Base-by-base conservation (phyloP, 2,329 filamentous ascomycete genomes). In the Pleomassaria siparia region DNA sequence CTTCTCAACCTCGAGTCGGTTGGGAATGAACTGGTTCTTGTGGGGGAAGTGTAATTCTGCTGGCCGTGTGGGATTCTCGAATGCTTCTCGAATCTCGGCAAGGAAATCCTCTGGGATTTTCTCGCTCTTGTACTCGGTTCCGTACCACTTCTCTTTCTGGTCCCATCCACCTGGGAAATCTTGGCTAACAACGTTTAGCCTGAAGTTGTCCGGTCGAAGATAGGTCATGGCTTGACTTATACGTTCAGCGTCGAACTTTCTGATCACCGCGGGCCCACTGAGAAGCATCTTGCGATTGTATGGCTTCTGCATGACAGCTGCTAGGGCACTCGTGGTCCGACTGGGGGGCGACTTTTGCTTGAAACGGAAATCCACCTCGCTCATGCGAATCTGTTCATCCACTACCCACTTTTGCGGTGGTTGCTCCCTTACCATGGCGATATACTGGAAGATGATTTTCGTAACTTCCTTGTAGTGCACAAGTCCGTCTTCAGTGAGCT, bases 11-110 rank as follows among this genome's bases (percentile, higher is more conserved):
- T 96, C 90, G 3, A 99, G 80, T 54, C 94, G 87, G 15, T 85
- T 94, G 2, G 94, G 94, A 48, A 99, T 92, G 66, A 99, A 99
- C 66, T 95, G 89, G 73, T 99, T 99, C 74, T 84, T 88, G 64
- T 94, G 89, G 0, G 94, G 94, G 43, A 99, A 80, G 66, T 95
- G 89, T 35, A 99, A 76, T 37, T 88, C 85, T 10, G 81, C 64
- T 1, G 88, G 81, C 18, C 89, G 81, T 24, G 82, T 77, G 20
- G 78, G 74, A 35, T 80, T 80, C 1, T 81, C 72, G 24, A 82
- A 78, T 1, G 89, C 89, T 50, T 80, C 73, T 44, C 81, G 78
- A 51, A 96, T 79, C 42, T 89, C 85, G 10, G 78, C 74, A 67
- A 95, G 76, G 59, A 96, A 86, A 15, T 91, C 84, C 12, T 79